Evolutionary conservation across 1,139 yeast genomes (phyloP).

Genomic region (Kazachstania sp.): DNA sequence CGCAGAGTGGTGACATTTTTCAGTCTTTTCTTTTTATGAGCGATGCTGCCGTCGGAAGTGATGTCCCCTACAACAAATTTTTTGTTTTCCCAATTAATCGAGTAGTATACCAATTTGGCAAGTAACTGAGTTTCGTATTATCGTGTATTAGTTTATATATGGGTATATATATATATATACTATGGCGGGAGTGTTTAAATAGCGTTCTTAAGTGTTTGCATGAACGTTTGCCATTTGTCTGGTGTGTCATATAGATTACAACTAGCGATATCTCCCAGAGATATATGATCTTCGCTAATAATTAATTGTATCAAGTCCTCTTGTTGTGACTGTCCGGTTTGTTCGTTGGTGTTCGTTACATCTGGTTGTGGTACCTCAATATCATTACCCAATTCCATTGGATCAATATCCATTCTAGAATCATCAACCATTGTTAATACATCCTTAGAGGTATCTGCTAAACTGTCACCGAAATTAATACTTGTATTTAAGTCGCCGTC

Average conservation of each 20-base stretch:
- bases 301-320: constrained; percentile 11
- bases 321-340: background rate
- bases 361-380: background rate
- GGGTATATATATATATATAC: too few species aligned
- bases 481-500: background rate
- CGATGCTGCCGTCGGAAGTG: too few species aligned
- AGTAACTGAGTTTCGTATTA: too few species aligned
- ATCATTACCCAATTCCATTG: constrained; percentile 3
- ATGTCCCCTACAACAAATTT: too few species aligned
- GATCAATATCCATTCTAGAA: constrained; percentile 8
- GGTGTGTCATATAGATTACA: constrained; percentile 22
- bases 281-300: constrained; percentile 26
- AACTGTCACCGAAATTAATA: constrained; percentile 2
- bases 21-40: too few species aligned
- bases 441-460: background rate
- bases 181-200: too few species aligned
- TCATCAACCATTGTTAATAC: constrained; percentile 3
- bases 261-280: constrained; percentile 14
- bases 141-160: too few species aligned
- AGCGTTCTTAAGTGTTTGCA: constrained; percentile 5
- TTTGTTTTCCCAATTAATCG: too few species aligned
- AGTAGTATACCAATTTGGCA: too few species aligned
- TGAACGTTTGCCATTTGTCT: constrained; percentile 20
- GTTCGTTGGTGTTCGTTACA: background rate
- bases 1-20: too few species aligned